Conservation (phyloP, 495 filamentous ascomycete genomes). For the Corynascus novoguineensis region DNA sequence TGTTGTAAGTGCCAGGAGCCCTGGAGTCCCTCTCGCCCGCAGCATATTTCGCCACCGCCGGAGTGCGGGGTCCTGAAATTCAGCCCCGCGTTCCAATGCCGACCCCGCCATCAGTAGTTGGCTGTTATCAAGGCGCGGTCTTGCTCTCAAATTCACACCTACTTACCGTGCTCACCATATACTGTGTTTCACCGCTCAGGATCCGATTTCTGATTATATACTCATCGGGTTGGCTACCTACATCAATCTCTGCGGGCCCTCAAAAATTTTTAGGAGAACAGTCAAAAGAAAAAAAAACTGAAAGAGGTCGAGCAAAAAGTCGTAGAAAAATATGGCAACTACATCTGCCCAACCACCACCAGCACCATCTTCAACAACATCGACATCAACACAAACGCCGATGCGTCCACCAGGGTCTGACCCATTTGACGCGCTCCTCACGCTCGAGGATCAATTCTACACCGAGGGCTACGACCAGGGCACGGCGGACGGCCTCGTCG, state of each 20-base stretch:
- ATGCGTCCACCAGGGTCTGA: constrained; percentile 32
- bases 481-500: constrained; percentile 64
- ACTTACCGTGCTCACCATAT: neutral
- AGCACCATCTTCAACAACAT: neutral
- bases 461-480: constrained; percentile 75
- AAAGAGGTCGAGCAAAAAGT: no score
- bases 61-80: constrained; percentile 11
- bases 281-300: no score
- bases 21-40: no score
- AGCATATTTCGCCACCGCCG: neutral
- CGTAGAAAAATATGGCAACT: neutral
- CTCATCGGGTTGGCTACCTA: no score
- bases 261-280: no score
- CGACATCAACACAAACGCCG: neutral
- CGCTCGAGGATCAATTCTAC: constrained; percentile 81
- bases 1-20: no score
- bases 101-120: constrained; percentile 4
- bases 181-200: neutral
- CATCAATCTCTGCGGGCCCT: no score
- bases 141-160: neutral
- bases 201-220: neutral
- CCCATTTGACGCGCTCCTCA: constrained; percentile 65
- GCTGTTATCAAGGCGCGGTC: neutral
- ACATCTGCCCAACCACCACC: neutral
- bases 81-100: constrained; percentile 9